A percentile compares a stretch with the other conserved stretches of the same genome.
Evolutionary conservation across 169 alveolate genomes (phyloP).

Genomic region (Miamiensis avidus): DNA sequence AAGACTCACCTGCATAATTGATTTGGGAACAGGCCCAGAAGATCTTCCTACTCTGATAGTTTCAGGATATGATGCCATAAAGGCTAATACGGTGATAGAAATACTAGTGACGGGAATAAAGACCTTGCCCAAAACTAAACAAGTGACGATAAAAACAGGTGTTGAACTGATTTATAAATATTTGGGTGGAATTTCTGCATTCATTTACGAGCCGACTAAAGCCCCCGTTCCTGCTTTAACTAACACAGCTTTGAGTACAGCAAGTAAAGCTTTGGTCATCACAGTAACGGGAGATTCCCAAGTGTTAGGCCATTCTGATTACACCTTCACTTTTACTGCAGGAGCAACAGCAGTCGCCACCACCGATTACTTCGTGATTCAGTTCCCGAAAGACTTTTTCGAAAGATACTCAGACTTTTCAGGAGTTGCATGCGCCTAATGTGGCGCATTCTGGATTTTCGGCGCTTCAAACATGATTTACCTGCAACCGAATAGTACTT

Average conservation of each 20-base stretch:
- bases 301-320: neutral
- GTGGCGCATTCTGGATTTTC: neutral
- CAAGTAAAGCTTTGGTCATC: neutral
- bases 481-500: neutral
- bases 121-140: neutral
- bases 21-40: slow-evolving; percentile 13
- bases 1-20: slow-evolving; percentile 3
- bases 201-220: neutral
- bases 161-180: slow-evolving; percentile 5
- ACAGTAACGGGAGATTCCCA: neutral
- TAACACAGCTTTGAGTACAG: neutral
- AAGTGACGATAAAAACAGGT: slow-evolving; percentile 1
- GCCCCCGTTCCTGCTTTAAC: too few species aligned
- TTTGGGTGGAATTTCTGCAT: neutral
- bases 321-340: neutral
- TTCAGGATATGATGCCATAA: slow-evolving; percentile 19
- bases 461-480: slow-evolving; percentile 23
- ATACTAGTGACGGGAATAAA: slow-evolving; percentile 1
- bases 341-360: neutral
- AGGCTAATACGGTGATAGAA: neutral
- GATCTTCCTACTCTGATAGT: slow-evolving; percentile 13
- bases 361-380: neutral
- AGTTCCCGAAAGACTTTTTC: slow-evolving; percentile 21
- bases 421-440: neutral
- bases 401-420: slow-evolving; percentile 21